These are phyloP conservation scores for Diaporthe citriasiana DNA, from an alignment of 2,329 filamentous ascomycete genomes.

Conservation along the genomic window DNA sequence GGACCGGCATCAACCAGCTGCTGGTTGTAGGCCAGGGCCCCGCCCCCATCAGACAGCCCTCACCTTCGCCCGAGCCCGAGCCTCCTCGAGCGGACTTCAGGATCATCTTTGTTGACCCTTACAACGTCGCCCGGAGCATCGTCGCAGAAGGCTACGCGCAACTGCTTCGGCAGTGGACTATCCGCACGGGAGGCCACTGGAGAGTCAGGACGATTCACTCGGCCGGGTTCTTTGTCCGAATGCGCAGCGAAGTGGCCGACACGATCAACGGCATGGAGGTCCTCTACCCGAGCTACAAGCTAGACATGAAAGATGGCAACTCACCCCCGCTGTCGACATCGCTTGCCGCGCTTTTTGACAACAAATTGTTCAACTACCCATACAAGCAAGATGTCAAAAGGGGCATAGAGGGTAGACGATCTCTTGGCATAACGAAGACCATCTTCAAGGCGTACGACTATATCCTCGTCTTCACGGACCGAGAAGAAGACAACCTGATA, in stretches of 20 bases:
- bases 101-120: conserved; percentile 49
- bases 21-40: conserved; percentile 3
- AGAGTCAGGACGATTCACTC: conserved; percentile 44
- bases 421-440: conserved; percentile 44
- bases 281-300: conserved; percentile 42
- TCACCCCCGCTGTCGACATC: conserved; percentile 36
- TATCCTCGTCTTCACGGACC: conserved; percentile 47
- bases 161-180: conserved; percentile 45
- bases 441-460: conserved; percentile 47
- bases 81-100: conserved; percentile 43
- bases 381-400: conserved; percentile 44
- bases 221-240: conserved; percentile 48
- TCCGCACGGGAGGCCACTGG: conserved; percentile 43
- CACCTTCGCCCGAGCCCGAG: conserved; percentile 35
- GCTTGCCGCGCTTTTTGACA: conserved; percentile 48
- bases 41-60: not conserved
- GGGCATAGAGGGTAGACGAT: conserved; percentile 37
- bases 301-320: conserved; percentile 40
- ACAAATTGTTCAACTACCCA: conserved; percentile 44
- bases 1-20: conserved; percentile 25
- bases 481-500: conserved; percentile 48
- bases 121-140: conserved; percentile 46
- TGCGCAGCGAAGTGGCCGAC: conserved; percentile 41
- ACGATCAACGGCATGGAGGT: conserved; percentile 45
- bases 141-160: conserved; percentile 45